phyloP scores from a whole-genome alignment of 2,329 filamentous ascomycete genomes.

The Eutypa lata region DNA sequence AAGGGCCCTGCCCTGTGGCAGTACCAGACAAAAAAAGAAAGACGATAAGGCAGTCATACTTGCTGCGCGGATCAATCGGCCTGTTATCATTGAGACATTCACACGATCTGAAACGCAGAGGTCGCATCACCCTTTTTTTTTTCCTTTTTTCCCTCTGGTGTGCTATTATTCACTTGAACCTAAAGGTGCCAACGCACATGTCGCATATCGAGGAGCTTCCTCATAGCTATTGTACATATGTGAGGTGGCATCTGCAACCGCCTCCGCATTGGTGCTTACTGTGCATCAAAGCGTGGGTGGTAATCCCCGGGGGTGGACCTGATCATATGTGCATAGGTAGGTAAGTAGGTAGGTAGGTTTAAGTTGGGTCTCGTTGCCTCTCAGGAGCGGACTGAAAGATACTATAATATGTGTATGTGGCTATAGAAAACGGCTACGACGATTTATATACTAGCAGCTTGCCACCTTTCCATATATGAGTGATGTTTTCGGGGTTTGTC shows the following conservation, averaged over 20 bases:
- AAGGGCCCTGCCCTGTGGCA: too few species aligned
- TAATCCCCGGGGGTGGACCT: neutral
- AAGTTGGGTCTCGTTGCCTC: neutral
- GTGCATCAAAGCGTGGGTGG: neutral
- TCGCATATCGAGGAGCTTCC: neutral
- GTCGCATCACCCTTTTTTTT: neutral
- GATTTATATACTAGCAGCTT: constrained; percentile 33
- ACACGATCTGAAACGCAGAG: neutral
- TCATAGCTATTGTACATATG: neutral
- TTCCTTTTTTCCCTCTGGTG: too few species aligned
- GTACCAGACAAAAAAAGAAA: too few species aligned
- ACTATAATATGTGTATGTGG: too few species aligned
- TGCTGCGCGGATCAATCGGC: neutral
- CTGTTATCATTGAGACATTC: neutral
- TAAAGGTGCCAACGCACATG: neutral
- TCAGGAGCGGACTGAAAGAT: neutral
- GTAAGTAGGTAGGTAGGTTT: neutral
- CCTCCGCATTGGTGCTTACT: constrained; percentile 6
- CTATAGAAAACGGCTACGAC: constrained; percentile 10
- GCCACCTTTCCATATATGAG: constrained; percentile 39
- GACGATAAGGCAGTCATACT: neutral
- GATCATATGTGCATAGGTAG: neutral
- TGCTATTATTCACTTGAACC: neutral
- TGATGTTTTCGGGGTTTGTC: constrained; percentile 35
- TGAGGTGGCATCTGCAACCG: constrained; percentile 1